Base-by-base conservation (phyloP, 2,329 filamentous ascomycete genomes). In the Aspergillus ustus region DNA sequence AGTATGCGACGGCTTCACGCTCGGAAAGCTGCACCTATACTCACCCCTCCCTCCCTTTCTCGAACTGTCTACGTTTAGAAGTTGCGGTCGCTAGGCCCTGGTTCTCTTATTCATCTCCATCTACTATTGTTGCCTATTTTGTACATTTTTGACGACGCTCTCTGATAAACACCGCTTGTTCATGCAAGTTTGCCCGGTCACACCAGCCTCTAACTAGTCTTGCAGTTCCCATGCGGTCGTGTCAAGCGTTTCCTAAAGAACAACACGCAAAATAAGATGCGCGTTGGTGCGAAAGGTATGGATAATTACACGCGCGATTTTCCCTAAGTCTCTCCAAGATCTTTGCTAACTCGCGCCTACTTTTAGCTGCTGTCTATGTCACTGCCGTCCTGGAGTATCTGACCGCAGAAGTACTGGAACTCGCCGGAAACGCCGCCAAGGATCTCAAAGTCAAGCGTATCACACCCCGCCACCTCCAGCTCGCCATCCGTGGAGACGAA, bases 371-470 rank as follows among this genome's bases (percentile, higher is more conserved):
- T 69, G 95, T 99, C 73, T 99, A 99, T 78, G 92, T 98, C 66
- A 98, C 95, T 53, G 95, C 95, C 48, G 95, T 99, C 60, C 91
- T 99, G 67, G 95, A 99, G 83, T 99, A 99, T 79, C 85, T 99
- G 70, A 97, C 95, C 63, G 94, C 94, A 67, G 94, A 99, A 87
- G 94, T 99, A 51, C 90, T 99, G 73, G 95, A 99, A 81, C 86
- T 99, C 68, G 95, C 95, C 78, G 95, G 95, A 80, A 99, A 99
- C 79, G 95, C 95, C 57, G 95, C 95, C 80, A 98, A 98, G 86
- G 95, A 99, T 80, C 91, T 98, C 77, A 99, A 98, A 83, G 95
- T 98, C 83, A 99, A 98, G 89, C 95, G 95, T 81, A 99, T 99
- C 81, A 98, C 94, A 13, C 95, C 95, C 60, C 93, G 95, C 79